These are phyloP conservation scores for Suhomyces guaymorum DNA, from an alignment of 1,139 yeast genomes.

Conservation along the genomic window DNA sequence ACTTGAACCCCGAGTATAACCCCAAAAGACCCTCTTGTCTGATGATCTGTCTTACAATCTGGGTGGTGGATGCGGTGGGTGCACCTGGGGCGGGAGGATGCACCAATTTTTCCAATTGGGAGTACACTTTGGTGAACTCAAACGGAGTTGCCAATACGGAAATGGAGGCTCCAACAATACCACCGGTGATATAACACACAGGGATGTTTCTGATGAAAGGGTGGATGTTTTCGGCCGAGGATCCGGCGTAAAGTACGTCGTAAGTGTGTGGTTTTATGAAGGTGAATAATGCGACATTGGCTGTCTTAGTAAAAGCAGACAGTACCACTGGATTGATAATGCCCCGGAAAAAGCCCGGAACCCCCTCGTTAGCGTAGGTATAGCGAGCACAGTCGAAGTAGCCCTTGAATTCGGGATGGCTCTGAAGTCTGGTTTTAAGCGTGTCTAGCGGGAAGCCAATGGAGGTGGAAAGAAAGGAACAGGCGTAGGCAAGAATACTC, in stretches of 20 bases:
- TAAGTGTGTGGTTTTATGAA: constrained; percentile 53
- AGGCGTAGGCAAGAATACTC: constrained; percentile 59
- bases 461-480: constrained; percentile 67
- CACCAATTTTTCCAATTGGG: constrained; percentile 63
- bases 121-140: constrained; percentile 79
- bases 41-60: constrained; percentile 53
- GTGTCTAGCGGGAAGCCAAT: constrained; percentile 87
- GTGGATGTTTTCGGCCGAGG: constrained; percentile 20
- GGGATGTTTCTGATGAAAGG: constrained; percentile 60
- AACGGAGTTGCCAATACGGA: constrained; percentile 79
- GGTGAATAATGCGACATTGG: constrained; percentile 69
- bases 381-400: constrained; percentile 59
- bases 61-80: constrained; percentile 25
- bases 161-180: constrained; percentile 64
- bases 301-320: constrained; percentile 63
- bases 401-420: constrained; percentile 59
- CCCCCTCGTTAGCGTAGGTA: constrained; percentile 64
- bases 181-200: constrained; percentile 65
- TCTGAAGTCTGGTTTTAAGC: constrained; percentile 81
- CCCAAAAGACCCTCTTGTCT: constrained; percentile 61
- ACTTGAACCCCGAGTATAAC: constrained; percentile 70
- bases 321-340: constrained; percentile 70
- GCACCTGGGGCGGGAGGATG: constrained; percentile 19
- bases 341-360: constrained; percentile 75
- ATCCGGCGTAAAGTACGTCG: constrained; percentile 24